Base-by-base conservation (phyloP, 768 basidiomycete species). In the Boletus speciosus region DNA sequence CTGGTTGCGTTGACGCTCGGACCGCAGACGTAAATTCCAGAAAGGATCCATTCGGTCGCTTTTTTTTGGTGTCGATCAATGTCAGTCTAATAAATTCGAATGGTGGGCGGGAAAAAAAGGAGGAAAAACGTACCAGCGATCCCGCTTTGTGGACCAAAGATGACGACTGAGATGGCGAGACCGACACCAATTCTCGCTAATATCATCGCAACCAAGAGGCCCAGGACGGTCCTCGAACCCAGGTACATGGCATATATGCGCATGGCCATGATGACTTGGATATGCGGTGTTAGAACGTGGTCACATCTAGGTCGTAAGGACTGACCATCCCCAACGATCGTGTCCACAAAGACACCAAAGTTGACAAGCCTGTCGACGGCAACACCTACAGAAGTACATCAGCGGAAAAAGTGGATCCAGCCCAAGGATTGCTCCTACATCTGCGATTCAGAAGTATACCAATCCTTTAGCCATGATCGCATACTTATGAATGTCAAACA, bases 191-290 rank as follows among this genome's bases (percentile, higher is more conserved):
- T 50, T 25, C 55, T 49, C 8, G 49, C 21, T 19, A 58, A 21
- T 32, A 64, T 35, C 21, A 40, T 40, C 16, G 12, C 32, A 11
- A 53, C 16, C 32, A 64, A 42, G 46, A 61, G 37, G 15, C 4
- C 25, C 6, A 64, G 14, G 19, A 64, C 23, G 23, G 4, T 32
- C 19, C 37, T 56, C 4, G 62, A 63, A 16, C 52, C 45, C 3
- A 63, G 43, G 29, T 63, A 63, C 61, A 64, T 64, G 43, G 62
- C 52, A 37, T 64, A 65, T 38, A 61, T 44, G 23, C 63, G 57
- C 49, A 65, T 48, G 36, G 52, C 29, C 42, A 63, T 63, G 47
- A 63, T 55, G 25, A 32, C 61, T 63, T n/a, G 5, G 9, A 25
- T 15, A 25, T 15, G 19, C 1, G 15, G 10, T 11, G 14, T 52